Evolutionary conservation across 805 yeast species (phyloP).

Genomic region (Cyberlindnera americana): DNA sequence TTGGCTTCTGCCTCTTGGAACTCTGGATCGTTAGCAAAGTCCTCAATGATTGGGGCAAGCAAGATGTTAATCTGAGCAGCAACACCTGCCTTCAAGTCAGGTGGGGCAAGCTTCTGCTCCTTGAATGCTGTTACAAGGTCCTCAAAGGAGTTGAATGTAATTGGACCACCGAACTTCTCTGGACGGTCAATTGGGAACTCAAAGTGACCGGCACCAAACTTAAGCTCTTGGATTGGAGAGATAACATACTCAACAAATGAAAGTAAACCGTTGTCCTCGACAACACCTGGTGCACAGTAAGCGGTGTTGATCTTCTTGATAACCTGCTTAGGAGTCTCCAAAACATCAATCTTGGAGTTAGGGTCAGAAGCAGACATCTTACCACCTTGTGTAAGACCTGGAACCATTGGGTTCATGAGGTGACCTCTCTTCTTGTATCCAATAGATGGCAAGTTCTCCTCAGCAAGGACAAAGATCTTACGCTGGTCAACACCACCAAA

Average conservation of each 20-base stretch:
- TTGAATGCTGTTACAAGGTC: conserved; percentile 70
- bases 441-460: conserved; percentile 79
- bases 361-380: conserved; percentile 99
- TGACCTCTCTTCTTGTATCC: conserved; percentile 98
- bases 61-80: conserved; percentile 77
- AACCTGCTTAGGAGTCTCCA: conserved; percentile 85
- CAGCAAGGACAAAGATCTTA: conserved; percentile 94
- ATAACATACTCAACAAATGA: conserved; percentile 83
- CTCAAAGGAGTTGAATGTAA: conserved; percentile 64
- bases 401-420: conserved; percentile 98
- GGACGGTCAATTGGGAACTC: conserved; percentile 82
- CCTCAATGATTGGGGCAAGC: conserved; percentile 80
- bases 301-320: conserved; percentile 91
- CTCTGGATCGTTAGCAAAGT: conserved; percentile 56
- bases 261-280: conserved; percentile 86
- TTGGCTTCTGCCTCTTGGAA: conserved; percentile 69
- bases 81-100: conserved; percentile 91
- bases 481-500: conserved; percentile 99
- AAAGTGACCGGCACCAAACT: conserved; percentile 54
- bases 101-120: conserved; percentile 77
- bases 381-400: conserved; percentile 95
- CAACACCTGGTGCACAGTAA: conserved; percentile 91
- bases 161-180: conserved; percentile 95
- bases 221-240: conserved; percentile 80
- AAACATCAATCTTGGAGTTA: conserved; percentile 89